Base-by-base conservation (phyloP, 306 rosid genomes). In the Cucumis melo region DNA sequence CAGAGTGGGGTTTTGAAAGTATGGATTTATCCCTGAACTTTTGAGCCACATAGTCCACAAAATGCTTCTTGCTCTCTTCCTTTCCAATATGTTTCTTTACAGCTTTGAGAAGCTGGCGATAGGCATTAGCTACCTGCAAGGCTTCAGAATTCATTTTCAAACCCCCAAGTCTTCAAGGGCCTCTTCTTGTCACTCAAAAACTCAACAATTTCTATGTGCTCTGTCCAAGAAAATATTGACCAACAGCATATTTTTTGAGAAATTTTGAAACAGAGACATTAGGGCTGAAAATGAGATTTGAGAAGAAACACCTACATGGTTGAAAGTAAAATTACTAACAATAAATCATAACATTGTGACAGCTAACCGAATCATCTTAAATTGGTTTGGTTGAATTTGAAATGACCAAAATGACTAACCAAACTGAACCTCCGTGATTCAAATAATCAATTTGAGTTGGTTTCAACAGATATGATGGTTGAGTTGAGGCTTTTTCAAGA, bases 21-120 rank as follows among this genome's bases (percentile, higher is more conserved):
- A 63, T 27, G 71, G 57, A 59, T 80, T 79, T 85, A 56, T 83
- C 85, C 53, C 86, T 89, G 75, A 94, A 94, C 74, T 90, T 97
- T 0, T 88, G 81, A 11, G 82, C 81, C 24, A 92, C 89, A 61
- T 84, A 90, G 11, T 89, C 89, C 44, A 34, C 46, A 74, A 94
- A 94, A 80, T 89, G 96, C 84, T 66, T 82, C 79, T 85, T 89
- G 78, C 60, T 80, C 23, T 84, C 93, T 55, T 87, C 97, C 76
- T 89, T 86, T 48, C 85, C 90, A 34, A 94, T 77, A 12, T 92
- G 96, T 32, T 88, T 85, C 87, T 86, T 90, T 32, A 92, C 86
- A 20, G 93, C 92, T 74, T 83, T 90, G 48, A 90, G 95, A 87
- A 94, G 93, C 65, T 73, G 78, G 68, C 97, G 89, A 84, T 92